Evolutionary conservation across 192 early-diverging fungal species (phyloP).

Genomic region (Obelidium mucronatum): DNA sequence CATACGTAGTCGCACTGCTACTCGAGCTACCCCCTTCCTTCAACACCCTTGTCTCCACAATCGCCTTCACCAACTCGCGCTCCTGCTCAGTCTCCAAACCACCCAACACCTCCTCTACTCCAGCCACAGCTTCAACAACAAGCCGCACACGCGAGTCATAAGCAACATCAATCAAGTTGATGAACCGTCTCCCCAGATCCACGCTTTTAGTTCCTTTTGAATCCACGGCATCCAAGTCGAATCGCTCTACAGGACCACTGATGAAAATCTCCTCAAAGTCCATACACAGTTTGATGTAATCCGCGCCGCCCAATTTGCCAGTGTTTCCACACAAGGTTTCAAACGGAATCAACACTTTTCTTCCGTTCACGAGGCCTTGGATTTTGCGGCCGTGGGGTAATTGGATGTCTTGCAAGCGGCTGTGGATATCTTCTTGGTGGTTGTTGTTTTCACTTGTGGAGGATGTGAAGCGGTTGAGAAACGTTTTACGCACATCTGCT

Average conservation of each 20-base stretch:
- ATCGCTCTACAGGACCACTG: neutral
- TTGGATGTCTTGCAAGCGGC: neutral
- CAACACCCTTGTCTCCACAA: neutral
- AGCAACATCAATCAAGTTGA: constrained; percentile 30
- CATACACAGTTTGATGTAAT: neutral
- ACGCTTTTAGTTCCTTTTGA: constrained; percentile 10
- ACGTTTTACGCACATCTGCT: too few species aligned
- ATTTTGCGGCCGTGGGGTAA: neutral
- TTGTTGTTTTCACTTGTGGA: too few species aligned
- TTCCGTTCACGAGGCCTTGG: neutral
- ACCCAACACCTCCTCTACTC: neutral
- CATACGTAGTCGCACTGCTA: constrained; percentile 16
- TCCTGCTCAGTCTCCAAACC: neutral
- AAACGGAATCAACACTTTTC: neutral
- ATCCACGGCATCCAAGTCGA: neutral
- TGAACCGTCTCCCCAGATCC: constrained; percentile 25
- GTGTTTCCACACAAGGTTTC: constrained; percentile 15
- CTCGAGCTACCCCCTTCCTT: constrained; percentile 19
- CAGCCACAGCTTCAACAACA: constrained; percentile 3
- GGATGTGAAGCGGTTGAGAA: neutral
- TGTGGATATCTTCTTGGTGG: neutral
- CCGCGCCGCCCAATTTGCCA: constrained; percentile 12
- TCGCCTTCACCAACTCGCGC: too few species aligned
- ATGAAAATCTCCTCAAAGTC: neutral
- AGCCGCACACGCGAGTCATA: constrained; percentile 22